These are phyloP conservation scores for Salvia rosmarinus DNA, from an alignment of 257 asterid species.

Conservation along the genomic window DNA sequence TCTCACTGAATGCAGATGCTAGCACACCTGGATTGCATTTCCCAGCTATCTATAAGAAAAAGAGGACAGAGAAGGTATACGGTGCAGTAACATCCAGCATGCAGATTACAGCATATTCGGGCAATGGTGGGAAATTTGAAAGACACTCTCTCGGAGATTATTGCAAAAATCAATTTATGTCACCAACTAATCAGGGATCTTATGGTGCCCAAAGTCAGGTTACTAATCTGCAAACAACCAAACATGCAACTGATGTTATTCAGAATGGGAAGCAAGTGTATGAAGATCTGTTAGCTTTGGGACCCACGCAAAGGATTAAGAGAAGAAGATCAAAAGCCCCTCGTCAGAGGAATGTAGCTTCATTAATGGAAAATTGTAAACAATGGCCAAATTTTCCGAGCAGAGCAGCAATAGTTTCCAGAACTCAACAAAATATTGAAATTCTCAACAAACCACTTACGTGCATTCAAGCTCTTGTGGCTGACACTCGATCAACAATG, in stretches of 20 bases:
- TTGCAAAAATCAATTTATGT: slow-evolving; percentile 29
- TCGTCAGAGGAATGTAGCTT: slow-evolving; percentile 50
- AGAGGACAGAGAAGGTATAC: slow-evolving; percentile 56
- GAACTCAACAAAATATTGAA: slow-evolving; percentile 34
- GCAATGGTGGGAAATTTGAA: slow-evolving; percentile 20
- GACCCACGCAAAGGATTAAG: slow-evolving; percentile 46
- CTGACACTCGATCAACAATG: slow-evolving; percentile 43
- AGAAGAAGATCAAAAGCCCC: slow-evolving; percentile 59
- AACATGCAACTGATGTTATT: slow-evolving; percentile 33
- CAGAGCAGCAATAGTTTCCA: slow-evolving; percentile 37
- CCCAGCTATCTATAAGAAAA: slow-evolving; percentile 63
- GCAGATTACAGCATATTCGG: slow-evolving; percentile 32
- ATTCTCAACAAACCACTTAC: slow-evolving; percentile 42
- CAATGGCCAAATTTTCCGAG: slow-evolving; percentile 44
- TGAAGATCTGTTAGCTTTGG: slow-evolving; percentile 48
- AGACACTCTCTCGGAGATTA: slow-evolving; percentile 30
- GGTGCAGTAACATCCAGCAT: slow-evolving; percentile 43
- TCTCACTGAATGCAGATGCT: slow-evolving; percentile 37
- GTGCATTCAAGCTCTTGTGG: slow-evolving; percentile 60
- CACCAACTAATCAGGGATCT: slow-evolving; percentile 37
- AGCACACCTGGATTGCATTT: slow-evolving; percentile 47
- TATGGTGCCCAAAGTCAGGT: slow-evolving; percentile 36
- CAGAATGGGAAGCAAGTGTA: slow-evolving; percentile 42
- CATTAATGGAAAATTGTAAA: slow-evolving; percentile 43
- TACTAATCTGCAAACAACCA: slow-evolving; percentile 31